phyloP scores from a whole-genome alignment of 1,284 basidiomycete species.

The Cryptococcus sp. region DNA sequence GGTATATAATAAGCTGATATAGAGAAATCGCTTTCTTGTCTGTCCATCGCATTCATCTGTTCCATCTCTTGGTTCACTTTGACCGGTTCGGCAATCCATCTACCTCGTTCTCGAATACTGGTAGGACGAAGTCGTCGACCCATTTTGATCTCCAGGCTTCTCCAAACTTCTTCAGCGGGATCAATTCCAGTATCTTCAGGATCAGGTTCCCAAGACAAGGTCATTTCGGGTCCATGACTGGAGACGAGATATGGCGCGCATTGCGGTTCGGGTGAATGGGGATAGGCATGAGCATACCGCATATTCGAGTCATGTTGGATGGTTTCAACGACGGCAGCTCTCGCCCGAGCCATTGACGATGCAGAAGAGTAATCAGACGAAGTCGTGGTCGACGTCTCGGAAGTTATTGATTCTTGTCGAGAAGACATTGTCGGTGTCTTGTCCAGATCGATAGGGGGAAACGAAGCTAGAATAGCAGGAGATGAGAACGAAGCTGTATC shows the following conservation, averaged over 20 bases:
- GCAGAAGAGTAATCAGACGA: conserved; percentile 5
- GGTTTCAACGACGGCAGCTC: background rate
- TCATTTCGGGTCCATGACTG: conserved; percentile 7
- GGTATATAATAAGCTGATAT: conserved; percentile 2
- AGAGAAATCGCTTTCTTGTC: conserved; percentile 6
- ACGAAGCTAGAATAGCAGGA: background rate
- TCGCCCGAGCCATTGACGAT: conserved; percentile 1
- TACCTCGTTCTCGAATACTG: conserved; percentile 7
- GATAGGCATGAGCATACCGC: background rate
- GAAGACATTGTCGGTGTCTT: background rate
- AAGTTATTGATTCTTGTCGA: background rate
- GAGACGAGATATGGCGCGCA: conserved; percentile 12
- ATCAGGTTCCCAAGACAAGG: conserved; percentile 23
- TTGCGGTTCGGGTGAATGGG: background rate
- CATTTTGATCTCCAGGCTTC: conserved; percentile 12
- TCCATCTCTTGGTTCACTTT: background rate
- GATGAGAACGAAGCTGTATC: conserved; percentile 1
- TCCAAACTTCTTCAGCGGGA: conserved; percentile 19
- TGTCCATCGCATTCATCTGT: background rate
- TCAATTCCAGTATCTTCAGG: conserved; percentile 9
- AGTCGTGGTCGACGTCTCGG: background rate
- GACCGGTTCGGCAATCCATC: conserved; percentile 11
- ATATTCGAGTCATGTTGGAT: background rate
- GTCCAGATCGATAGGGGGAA: conserved; percentile 4
- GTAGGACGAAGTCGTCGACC: conserved; percentile 8